These are phyloP conservation scores for Leishmania mexicana DNA, from an alignment of 208 protist species.

Conservation along the genomic window DNA sequence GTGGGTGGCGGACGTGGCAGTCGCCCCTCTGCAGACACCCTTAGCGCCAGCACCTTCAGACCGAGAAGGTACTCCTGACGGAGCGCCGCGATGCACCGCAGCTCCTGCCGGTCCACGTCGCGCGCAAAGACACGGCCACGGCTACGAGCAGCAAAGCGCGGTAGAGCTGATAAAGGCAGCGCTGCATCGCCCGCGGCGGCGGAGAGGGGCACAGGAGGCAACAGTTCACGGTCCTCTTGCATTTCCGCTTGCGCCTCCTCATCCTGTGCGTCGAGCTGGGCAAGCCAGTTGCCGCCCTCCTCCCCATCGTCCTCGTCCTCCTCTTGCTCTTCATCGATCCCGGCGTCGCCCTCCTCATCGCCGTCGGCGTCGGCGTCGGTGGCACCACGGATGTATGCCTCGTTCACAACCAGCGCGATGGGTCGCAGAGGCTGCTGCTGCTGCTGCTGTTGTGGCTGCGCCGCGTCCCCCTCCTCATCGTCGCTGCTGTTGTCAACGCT, in stretches of 20 bases:
- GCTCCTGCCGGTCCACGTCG: slow-evolving; percentile 49
- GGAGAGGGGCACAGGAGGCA: slow-evolving; percentile 9
- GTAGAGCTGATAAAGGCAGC: neutral
- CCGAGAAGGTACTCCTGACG: slow-evolving; percentile 72
- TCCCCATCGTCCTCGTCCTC: slow-evolving; percentile 34
- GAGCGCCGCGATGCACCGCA: slow-evolving; percentile 52
- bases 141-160: slow-evolving; percentile 30
- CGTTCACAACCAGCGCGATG: slow-evolving; percentile 26
- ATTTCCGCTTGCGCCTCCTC: slow-evolving; percentile 22
- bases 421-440: neutral
- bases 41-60: slow-evolving; percentile 51
- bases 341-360: slow-evolving; percentile 29
- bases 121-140: slow-evolving; percentile 34
- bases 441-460: neutral
- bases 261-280: slow-evolving; percentile 21
- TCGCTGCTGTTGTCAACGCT: slow-evolving; percentile 9
- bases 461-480: slow-evolving; percentile 25
- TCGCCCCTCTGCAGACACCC: slow-evolving; percentile 41
- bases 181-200: neutral
- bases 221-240: slow-evolving; percentile 24
- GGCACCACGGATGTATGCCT: slow-evolving; percentile 46
- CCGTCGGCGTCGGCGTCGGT: slow-evolving; percentile 35
- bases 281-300: slow-evolving; percentile 23
- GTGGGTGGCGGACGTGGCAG: slow-evolving; percentile 43
- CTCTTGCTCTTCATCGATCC: slow-evolving; percentile 51